Evolutionary conservation across 176 grass and related monocot species (phyloP).

Genomic region (Elaeis guineensis): DNA sequence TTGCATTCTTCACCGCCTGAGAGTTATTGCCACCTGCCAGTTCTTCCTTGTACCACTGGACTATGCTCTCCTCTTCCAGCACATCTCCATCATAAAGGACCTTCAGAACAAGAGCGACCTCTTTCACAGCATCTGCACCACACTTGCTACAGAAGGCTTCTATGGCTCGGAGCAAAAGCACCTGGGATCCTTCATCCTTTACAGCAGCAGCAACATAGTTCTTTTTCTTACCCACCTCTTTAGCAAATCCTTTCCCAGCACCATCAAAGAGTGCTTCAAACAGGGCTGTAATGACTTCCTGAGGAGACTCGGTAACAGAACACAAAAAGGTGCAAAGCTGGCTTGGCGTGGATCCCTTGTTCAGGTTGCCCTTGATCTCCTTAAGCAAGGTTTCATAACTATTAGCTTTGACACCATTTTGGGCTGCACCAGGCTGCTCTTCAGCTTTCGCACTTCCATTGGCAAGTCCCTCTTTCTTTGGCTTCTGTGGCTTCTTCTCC

Average conservation of each 20-base stretch:
- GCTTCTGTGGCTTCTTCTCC: constrained; percentile 27
- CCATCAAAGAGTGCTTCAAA: constrained; percentile 57
- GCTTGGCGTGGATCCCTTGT: constrained; percentile 26
- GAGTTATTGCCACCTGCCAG: constrained; percentile 28
- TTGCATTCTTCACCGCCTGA: constrained; percentile 41
- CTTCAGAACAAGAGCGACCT: constrained; percentile 55
- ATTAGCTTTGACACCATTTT: constrained; percentile 6
- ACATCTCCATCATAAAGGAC: constrained; percentile 59
- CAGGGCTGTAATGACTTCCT: constrained; percentile 54
- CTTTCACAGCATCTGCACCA: constrained; percentile 54
- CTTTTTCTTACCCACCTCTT: constrained; percentile 65
- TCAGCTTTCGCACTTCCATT: constrained; percentile 11
- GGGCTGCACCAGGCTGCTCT: neutral
- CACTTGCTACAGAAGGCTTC: constrained; percentile 43
- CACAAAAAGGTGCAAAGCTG: constrained; percentile 42
- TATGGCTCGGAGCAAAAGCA: constrained; percentile 38
- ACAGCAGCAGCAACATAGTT: constrained; percentile 43
- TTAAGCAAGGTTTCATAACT: constrained; percentile 18
- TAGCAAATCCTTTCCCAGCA: constrained; percentile 55
- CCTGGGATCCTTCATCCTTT: constrained; percentile 37
- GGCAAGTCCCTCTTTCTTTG: constrained; percentile 4
- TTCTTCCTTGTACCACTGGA: constrained; percentile 46
- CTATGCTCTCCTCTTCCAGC: constrained; percentile 64
- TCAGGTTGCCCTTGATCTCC: constrained; percentile 42
- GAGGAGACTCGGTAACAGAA: constrained; percentile 20